These are phyloP conservation scores for Psidium friedrichsthalianum DNA, from an alignment of 345 rosid genomes.

Conservation along the genomic window DNA sequence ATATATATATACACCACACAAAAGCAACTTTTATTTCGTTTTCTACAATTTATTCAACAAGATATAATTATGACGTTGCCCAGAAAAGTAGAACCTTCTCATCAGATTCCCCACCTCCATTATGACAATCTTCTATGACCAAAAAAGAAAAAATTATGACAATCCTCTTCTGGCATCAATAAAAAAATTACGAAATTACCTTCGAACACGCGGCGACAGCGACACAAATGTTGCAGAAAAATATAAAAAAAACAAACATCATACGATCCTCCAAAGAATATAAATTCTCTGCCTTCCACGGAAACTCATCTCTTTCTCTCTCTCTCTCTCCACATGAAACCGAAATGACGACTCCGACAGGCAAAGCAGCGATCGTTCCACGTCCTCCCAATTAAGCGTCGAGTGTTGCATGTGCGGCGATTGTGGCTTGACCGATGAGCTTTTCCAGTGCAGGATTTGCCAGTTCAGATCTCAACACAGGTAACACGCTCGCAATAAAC, in stretches of 20 bases:
- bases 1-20: too few relatives aligned
- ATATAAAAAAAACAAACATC: neutral
- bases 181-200: neutral
- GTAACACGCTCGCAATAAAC: constrained; percentile 4
- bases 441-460: constrained; percentile 46
- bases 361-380: constrained; percentile 6
- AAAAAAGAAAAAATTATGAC: too few relatives aligned
- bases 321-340: neutral
- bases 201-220: neutral
- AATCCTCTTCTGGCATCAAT: neutral
- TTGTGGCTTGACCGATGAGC: constrained; percentile 43
- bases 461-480: constrained; percentile 65
- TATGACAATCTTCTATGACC: neutral
- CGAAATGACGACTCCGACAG: constrained; percentile 2
- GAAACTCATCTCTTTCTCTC: neutral
- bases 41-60: neutral
- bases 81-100: neutral
- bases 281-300: neutral
- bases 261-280: neutral
- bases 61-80: neutral
- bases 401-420: constrained; percentile 84
- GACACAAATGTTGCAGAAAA: neutral
- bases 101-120: neutral
- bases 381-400: neutral
- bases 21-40: neutral